Evolutionary conservation across 345 rosid genomes (phyloP), one percentile per base, ranked within the genome.

Genomic region (Gossypium longicalyx): DNA sequence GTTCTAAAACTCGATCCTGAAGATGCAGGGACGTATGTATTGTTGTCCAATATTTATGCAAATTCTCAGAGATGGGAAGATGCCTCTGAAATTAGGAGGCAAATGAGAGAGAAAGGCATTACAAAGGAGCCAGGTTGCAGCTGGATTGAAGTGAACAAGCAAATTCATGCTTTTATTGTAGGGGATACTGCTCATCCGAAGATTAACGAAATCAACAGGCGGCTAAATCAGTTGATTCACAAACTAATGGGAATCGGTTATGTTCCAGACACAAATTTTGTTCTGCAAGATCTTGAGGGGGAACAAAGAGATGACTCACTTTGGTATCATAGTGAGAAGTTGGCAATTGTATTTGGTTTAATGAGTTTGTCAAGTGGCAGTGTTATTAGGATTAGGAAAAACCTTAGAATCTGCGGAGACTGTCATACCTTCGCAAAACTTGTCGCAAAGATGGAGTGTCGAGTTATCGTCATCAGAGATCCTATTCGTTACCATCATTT

Each of bases 81-180:
- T 73, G 93, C 80, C 60, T 76, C 82, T 23, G 73, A 78, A 67
- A 63, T 80, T 34, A 80, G 89, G 80, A 87, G 69, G 76, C 74
- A 29, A 8, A 87, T 85, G 93, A 77, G 74, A 61, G 59, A 76
- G 25, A 77, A 75, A 22, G 85, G 88, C 59, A 76, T 89, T 45
- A 72, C 47, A 65, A 85, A 89, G 82, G 87, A 81, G 69, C 88
- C 93, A 4, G 93, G 90, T 74, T 84, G 89, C 74, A 89, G 89
- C 79, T 87, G 93, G 93, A 77, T 89, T 77, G 93, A 89, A 81
- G 85, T 83, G 77, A 78, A 80, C 48, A 85, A 81, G 78, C 78
- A 82, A 81, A 83, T 89, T 60, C 93, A 85, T 77, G 84, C 88
- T 72, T 89, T 89, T 74, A 78, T 84, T 66, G 74, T 83, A 59